Percentiles rank a stretch among this genome's conserved stretches.
These are phyloP conservation scores for Komagataella pastoris DNA, from an alignment of 805 yeast genomes.

Conservation along the genomic window DNA sequence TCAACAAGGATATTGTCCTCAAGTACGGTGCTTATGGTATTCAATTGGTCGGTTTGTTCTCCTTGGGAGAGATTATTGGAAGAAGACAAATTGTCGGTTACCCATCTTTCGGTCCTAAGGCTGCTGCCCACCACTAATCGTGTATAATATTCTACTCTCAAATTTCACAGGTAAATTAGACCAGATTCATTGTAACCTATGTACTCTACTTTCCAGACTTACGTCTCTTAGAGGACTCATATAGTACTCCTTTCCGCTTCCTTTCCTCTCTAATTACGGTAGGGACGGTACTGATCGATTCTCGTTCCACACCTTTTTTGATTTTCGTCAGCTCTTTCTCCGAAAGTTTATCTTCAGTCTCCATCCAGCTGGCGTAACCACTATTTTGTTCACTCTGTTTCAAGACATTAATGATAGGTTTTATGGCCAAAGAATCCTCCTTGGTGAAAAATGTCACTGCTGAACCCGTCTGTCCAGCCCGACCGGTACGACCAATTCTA, in stretches of 20 bases:
- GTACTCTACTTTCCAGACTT: constrained; percentile 15
- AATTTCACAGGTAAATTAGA: not conserved
- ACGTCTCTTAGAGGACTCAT: constrained; percentile 58
- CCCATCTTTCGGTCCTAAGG: constrained; percentile 44
- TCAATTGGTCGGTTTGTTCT: constrained; percentile 83
- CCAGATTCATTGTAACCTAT: not conserved
- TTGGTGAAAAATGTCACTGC: constrained; percentile 92
- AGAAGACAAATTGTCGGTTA: constrained; percentile 91
- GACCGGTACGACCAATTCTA: constrained; percentile 97
- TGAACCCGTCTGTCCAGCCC: constrained; percentile 78
- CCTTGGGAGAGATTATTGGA: constrained; percentile 93
- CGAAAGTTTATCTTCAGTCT: constrained; percentile 48
- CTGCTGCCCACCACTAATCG: constrained; percentile 8
- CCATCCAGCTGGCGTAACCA: constrained; percentile 73
- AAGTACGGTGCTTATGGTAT: constrained; percentile 65
- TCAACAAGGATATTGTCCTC: constrained; percentile 40
- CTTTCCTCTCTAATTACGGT: constrained; percentile 50
- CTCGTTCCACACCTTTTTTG: constrained; percentile 49
- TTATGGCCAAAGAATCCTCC: constrained; percentile 64
- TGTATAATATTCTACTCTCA: not conserved
- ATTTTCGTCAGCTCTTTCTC: constrained; percentile 49
- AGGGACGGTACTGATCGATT: constrained; percentile 78
- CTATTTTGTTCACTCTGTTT: constrained; percentile 69
- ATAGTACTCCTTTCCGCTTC: constrained; percentile 54
- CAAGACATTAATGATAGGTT: constrained; percentile 88